Evolutionary conservation across 176 grass and related monocot species (phyloP), one percentile per base, ranked within the genome.

Genomic region (Oryza meyeriana): DNA sequence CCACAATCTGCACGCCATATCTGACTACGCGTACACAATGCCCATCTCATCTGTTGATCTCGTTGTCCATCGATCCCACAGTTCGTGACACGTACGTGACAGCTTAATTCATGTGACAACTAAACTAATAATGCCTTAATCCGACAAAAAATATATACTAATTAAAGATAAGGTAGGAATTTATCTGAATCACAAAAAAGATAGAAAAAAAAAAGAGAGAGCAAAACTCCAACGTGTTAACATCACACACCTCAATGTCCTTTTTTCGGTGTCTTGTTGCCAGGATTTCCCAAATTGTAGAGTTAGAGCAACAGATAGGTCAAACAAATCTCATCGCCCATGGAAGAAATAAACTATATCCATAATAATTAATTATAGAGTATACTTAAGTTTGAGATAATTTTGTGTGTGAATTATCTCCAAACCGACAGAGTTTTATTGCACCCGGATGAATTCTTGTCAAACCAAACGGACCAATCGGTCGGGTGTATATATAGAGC

Each of bases 401-500:
- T 36, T 6, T 32, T n/a, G 3, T 34, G 17, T 59, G 17, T 36
- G 18, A 4, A 20, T 17, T 30, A 31, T 55, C 36, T 84, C 36
- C 35, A 44, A 77, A 61, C 39, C 83, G 9, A 70, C 7, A 16
- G 45, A 6, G 3, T 73, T 47, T 7, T 27, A n/a, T 18, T 22
- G 26, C 0, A 28, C 35, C 16, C n/a, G 24, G 47, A n/a, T 22
- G 20, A 17, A 5, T 11, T 25, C 12, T 24, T 61, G 72, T 72
- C 79, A 75, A 87, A 81, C 77, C 62, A 71, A 41, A 70, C 74
- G 25, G 22, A 30, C 78, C 77, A 81, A 69, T 36, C 71, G 3
- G 18, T 13, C 55, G 10, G 6, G 61, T 2, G 29, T 36, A 71
- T 79, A 79, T 83, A 83, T 50, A 48, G 45, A 48, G 45, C 14